Evolutionary conservation across 2,329 filamentous ascomycete genomes (phyloP).

Genomic region (Clarireedia paspali): DNA sequence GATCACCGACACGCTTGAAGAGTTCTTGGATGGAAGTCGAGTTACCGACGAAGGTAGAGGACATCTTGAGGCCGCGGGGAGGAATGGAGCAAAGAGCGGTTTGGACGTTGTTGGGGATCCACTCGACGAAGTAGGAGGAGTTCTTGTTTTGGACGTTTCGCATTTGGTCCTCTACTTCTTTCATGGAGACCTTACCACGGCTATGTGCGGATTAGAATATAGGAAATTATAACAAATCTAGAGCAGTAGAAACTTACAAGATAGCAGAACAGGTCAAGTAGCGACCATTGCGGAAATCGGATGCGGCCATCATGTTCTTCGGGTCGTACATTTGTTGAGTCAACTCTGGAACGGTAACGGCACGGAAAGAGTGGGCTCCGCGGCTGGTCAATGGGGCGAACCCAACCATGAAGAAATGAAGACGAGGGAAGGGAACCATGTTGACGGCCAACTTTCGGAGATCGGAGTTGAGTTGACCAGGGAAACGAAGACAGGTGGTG

Average conservation of each 20-base stretch:
- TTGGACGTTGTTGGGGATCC: constrained; percentile 99
- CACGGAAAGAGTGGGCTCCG: constrained; percentile 90
- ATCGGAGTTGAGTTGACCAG: constrained; percentile 99
- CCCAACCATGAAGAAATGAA: constrained; percentile 99
- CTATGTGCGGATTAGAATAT: constrained; percentile 36
- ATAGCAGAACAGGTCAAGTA: constrained; percentile 99
- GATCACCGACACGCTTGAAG: constrained; percentile 99
- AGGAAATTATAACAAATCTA: neutral
- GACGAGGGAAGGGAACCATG: constrained; percentile 99
- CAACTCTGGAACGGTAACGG: constrained; percentile 93
- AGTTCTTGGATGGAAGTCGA: constrained; percentile 99
- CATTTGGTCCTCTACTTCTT: constrained; percentile 99
- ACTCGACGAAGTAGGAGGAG: constrained; percentile 98
- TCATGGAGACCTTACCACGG: constrained; percentile 99
- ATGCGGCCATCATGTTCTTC: constrained; percentile 99
- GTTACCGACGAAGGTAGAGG: constrained; percentile 97
- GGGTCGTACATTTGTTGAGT: constrained; percentile 99
- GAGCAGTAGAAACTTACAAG: constrained; percentile 46
- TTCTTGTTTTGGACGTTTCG: constrained; percentile 99
- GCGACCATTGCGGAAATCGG: constrained; percentile 98
- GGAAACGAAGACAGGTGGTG: constrained; percentile 98
- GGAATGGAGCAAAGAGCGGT: constrained; percentile 98
- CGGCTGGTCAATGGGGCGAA: constrained; percentile 97
- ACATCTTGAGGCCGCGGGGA: constrained; percentile 97
- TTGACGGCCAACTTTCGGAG: constrained; percentile 99